Conservation (phyloP, 2,329 filamentous ascomycete species). For the Leptoxyphium fumago region DNA sequence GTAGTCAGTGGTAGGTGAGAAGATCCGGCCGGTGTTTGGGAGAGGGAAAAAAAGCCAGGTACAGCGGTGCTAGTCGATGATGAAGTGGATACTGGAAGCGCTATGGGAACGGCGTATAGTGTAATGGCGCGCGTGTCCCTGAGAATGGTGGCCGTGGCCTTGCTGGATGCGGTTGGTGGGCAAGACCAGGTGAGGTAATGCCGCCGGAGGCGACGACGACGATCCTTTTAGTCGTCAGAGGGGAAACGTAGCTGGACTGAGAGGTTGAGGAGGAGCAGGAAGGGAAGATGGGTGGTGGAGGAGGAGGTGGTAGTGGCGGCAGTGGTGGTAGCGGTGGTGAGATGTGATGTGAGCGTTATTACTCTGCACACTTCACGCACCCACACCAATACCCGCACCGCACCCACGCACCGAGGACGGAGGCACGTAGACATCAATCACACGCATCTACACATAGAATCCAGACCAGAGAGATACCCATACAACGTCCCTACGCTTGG, state of each 20-base stretch:
- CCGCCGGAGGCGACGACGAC: conserved; percentile 9
- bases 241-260: conserved; percentile 3
- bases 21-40: conserved; percentile 11
- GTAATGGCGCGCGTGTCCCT: neutral
- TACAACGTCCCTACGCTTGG: no score
- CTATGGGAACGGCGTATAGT: conserved; percentile 3
- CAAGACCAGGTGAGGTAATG: conserved; percentile 19
- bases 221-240: conserved; percentile 17
- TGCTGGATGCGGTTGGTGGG: conserved; percentile 11
- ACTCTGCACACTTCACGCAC: neutral
- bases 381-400: no score
- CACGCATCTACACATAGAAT: no score
- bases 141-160: neutral
- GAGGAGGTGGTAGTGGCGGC: no score
- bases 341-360: no score
- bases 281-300: neutral
- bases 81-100: conserved; percentile 19
- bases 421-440: no score
- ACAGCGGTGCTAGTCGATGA: conserved; percentile 22
- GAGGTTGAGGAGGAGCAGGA: no score
- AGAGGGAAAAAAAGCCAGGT: conserved; percentile 14
- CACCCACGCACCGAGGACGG: no score
- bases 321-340: no score
- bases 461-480: no score
- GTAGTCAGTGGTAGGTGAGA: conserved; percentile 11